phyloP scores from a whole-genome alignment of 441 rosid genomes.

The Populus tomentosa region DNA sequence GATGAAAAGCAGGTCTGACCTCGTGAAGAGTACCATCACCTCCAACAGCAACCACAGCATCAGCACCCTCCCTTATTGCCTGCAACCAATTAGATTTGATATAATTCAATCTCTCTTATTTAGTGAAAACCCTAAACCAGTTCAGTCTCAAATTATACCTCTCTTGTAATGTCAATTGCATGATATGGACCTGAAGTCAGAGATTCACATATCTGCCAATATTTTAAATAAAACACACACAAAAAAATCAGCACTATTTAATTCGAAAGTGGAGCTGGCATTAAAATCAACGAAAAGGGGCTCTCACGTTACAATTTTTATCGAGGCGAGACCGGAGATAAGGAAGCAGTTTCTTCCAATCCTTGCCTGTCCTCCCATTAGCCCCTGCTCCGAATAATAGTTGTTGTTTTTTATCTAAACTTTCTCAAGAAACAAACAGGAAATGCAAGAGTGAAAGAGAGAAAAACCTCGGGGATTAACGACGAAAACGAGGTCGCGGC shows the following conservation, averaged over 20 bases:
- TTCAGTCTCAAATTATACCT: slow-evolving; percentile 41
- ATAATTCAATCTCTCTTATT: neutral
- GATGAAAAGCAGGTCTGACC: slow-evolving; percentile 32
- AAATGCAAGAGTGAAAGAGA: neutral
- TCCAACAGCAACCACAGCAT: slow-evolving; percentile 98
- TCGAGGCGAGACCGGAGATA: slow-evolving; percentile 73
- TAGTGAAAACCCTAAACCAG: slow-evolving; percentile 7
- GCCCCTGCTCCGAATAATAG: slow-evolving; percentile 52
- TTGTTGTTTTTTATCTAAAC: neutral
- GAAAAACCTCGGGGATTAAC: slow-evolving; percentile 81
- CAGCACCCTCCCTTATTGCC: slow-evolving; percentile 94
- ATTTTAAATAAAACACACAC: neutral
- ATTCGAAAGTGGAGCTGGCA: neutral
- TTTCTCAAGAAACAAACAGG: neutral
- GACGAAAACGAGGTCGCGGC: slow-evolving; percentile 88
- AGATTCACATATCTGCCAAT: slow-evolving; percentile 67
- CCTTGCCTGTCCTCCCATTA: slow-evolving; percentile 84
- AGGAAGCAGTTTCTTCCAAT: slow-evolving; percentile 92
- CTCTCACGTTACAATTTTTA: slow-evolving; percentile 69
- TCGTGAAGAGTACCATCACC: slow-evolving; percentile 99
- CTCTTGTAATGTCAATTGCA: slow-evolving; percentile 92
- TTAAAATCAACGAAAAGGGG: neutral
- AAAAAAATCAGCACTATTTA: neutral
- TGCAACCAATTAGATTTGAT: slow-evolving; percentile 24
- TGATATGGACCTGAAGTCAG: slow-evolving; percentile 92